Evolutionary conservation across 192 early-diverging fungal species (phyloP), one percentile per base, ranked within the genome.

Genomic region (Backusella luteola): DNA sequence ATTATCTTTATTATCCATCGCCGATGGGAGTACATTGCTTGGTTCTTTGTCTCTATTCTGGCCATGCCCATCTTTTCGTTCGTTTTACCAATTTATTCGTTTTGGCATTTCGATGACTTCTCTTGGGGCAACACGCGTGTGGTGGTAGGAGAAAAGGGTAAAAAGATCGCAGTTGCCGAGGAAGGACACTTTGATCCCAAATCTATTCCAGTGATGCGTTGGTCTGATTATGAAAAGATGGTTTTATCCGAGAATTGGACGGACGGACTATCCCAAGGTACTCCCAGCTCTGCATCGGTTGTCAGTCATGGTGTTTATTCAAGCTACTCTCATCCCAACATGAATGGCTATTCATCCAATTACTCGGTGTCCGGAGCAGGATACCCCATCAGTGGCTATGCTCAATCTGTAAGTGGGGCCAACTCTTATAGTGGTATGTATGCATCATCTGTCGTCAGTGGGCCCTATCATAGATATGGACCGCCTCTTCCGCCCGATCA

Each of bases 31-130:
- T 92, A 95, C 66, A 94, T 97, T 76, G 93, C 93, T 29, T 98
- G 96, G 96, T 97, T 99, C 94, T 91, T 99, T 76, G 93, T 98
- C 66, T 95, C 93, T 71, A 93, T 98, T 67, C 71, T 96, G 53
- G 96, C 96, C 11, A 91, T 96, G 71, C 96, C 96, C 5, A 82
- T 96, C n/a, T 98, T 96, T 81, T 90, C 91, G 7, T 90, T 94
- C 77, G 38, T 87, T 93, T 73, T 32, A 1, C 93, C 92, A 12
- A 42, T 95, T 36, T 99, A 98, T 83, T 86, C 97, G 17, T 99
- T 97, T 89, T 99, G 97, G 97, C 95, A 96, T 87, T 97, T 98
- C 81, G 97, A 99, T 83, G 96, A 99, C 79, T 99, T 99, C 76
- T 96, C 95, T 11, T 99, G 97, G 97, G 97, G 96, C 74, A 97